A percentile compares a stretch with the other conserved stretches of the same genome.
phyloP scores from a whole-genome alignment of 2,329 filamentous ascomycete species.

The Coleophoma eucalyptorum region DNA sequence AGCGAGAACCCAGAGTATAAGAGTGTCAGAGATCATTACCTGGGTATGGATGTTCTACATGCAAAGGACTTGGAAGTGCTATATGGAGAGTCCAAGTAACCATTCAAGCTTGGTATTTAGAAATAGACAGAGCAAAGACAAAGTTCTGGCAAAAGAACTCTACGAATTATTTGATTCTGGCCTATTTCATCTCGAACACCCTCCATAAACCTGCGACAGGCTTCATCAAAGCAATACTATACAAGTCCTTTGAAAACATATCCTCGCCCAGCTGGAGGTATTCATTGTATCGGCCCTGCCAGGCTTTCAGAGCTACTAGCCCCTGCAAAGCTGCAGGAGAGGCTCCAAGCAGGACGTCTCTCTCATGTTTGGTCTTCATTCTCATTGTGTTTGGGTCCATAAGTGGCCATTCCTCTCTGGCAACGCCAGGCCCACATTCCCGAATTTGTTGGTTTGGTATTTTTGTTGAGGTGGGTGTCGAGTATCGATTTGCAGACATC shows the following conservation, averaged over 20 bases:
- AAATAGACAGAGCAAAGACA: background rate
- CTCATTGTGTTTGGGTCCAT: background rate
- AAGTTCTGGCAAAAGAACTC: background rate
- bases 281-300: slow-evolving; percentile 8
- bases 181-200: slow-evolving; percentile 9
- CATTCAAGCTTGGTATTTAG: too few species aligned
- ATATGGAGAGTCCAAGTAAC: background rate
- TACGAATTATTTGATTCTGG: too few species aligned
- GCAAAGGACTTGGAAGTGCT: slow-evolving; percentile 8
- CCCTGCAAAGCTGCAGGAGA: slow-evolving; percentile 10
- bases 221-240: slow-evolving; percentile 6
- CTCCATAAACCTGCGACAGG: slow-evolving; percentile 10
- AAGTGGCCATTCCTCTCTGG: background rate
- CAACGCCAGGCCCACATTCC: background rate
- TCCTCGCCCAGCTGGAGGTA: slow-evolving; percentile 10
- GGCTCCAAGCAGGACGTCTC: slow-evolving; percentile 8
- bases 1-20: slow-evolving; percentile 2
- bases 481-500: background rate
- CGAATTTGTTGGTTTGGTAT: background rate
- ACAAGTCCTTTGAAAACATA: slow-evolving; percentile 10
- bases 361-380: slow-evolving; percentile 1
- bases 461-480: background rate
- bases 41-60: slow-evolving; percentile 9
- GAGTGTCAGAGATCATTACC: slow-evolving; percentile 3
- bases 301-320: slow-evolving; percentile 8